Evolutionary conservation across 768 basidiomycete genomes (phyloP).

Genomic region (Mycena venus): DNA sequence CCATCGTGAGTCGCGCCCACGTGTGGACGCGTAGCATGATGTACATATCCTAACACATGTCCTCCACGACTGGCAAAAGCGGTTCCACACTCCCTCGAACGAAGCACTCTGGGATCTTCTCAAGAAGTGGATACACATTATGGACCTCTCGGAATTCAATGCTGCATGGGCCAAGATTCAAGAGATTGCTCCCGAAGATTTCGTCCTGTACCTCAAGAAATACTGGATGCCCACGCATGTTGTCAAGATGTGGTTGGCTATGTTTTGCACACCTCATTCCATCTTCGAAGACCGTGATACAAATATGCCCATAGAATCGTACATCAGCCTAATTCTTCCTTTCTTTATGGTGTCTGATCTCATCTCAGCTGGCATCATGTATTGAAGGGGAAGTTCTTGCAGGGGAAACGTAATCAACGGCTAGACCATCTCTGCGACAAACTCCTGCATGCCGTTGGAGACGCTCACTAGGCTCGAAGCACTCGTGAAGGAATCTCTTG

Average conservation of each 20-base stretch:
- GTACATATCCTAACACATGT: too few relatives aligned
- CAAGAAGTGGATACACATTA: neutral
- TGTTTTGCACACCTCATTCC: neutral
- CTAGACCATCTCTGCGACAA: constrained; percentile 38
- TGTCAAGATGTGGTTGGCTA: neutral
- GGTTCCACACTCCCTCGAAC: neutral
- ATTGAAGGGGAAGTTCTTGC: constrained; percentile 42
- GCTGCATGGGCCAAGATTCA: neutral
- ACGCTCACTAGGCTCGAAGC: too few relatives aligned
- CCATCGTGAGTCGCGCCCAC: too few relatives aligned
- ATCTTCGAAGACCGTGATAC: neutral
- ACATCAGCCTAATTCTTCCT: neutral
- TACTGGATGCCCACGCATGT: neutral
- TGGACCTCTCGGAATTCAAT: neutral
- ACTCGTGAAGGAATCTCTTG: too few relatives aligned
- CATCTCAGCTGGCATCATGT: constrained; percentile 40
- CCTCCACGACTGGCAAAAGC: neutral
- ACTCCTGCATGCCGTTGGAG: constrained; percentile 19
- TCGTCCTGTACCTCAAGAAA: neutral
- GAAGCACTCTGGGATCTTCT: neutral
- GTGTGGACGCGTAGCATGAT: too few relatives aligned
- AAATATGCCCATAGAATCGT: neutral
- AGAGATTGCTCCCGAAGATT: neutral
- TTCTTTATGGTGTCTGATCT: neutral
- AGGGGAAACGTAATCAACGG: constrained; percentile 37